These are phyloP conservation scores for Sphaerobolus stellatus DNA, from an alignment of 1,284 basidiomycete species.

Conservation along the genomic window DNA sequence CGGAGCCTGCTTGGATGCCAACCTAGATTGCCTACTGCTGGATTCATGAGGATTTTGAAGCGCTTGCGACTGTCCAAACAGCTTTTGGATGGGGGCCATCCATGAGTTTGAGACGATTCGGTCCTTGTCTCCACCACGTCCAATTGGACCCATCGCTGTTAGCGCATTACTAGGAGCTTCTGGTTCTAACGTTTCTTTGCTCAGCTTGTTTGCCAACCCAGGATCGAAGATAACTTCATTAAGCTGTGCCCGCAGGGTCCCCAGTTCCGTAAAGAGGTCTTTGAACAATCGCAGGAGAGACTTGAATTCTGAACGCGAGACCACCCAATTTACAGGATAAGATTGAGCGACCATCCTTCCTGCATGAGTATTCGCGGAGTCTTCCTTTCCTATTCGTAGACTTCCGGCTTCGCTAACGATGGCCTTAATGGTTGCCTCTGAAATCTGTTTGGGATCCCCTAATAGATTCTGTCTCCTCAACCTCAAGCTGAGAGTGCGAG, in stretches of 20 bases:
- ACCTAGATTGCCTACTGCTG: conserved; percentile 26
- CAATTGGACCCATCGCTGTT: conserved; percentile 47
- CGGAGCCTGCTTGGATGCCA: conserved; percentile 62
- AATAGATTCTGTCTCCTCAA: conserved; percentile 88
- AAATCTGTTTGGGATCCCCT: conserved; percentile 85
- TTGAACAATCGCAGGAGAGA: conserved; percentile 82
- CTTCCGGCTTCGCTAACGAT: conserved; percentile 73
- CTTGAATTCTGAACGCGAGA: conserved; percentile 61
- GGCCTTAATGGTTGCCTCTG: conserved; percentile 76
- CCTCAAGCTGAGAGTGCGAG: conserved; percentile 83
- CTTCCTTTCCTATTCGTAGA: conserved; percentile 65
- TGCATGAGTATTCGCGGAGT: too few relatives aligned
- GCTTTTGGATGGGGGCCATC: conserved; percentile 81
- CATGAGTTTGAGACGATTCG: conserved; percentile 49
- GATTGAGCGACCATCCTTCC: too few relatives aligned
- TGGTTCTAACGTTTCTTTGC: conserved; percentile 64
- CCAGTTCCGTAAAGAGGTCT: conserved; percentile 83
- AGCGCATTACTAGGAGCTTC: conserved; percentile 40
- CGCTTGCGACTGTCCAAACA: conserved; percentile 47
- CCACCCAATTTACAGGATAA: conserved; percentile 35
- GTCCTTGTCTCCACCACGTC: conserved; percentile 31
- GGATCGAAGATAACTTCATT: conserved; percentile 94
- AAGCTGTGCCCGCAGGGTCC: conserved; percentile 76
- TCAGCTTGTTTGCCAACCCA: conserved; percentile 65
- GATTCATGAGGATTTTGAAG: neutral